phyloP scores from a whole-genome alignment of 2,329 filamentous ascomycete genomes.

The Ustilaginoidea virens region DNA sequence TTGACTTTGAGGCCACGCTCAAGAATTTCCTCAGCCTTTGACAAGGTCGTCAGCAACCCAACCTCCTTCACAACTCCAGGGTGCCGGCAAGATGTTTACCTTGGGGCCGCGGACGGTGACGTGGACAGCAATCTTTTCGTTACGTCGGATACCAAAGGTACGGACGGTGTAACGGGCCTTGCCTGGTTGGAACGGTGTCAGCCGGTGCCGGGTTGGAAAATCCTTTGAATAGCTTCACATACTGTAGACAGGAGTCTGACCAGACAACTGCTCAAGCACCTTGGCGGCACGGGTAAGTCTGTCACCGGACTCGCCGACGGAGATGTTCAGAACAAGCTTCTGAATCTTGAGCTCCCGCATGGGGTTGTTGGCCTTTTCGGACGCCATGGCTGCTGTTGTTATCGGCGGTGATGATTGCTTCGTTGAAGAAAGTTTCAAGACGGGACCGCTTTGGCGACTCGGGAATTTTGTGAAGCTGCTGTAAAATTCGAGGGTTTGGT shows the following conservation, averaged over 20 bases:
- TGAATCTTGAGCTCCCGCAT: conserved; percentile 99
- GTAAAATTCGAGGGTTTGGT: conserved; percentile 25
- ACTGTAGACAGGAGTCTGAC: conserved; percentile 99
- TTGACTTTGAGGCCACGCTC: conserved; percentile 99
- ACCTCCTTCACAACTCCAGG: no score
- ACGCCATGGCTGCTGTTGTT: conserved; percentile 29
- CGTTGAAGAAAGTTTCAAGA: conserved; percentile 17
- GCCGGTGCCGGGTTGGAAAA: conserved; percentile 4
- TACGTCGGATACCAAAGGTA: conserved; percentile 99
- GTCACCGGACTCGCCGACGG: conserved; percentile 99
- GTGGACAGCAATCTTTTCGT: conserved; percentile 99
- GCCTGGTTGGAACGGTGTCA: conserved; percentile 37
- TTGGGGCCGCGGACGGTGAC: conserved; percentile 97
- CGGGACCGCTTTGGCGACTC: conserved; percentile 11
- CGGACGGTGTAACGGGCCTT: conserved; percentile 99
- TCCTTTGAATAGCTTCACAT: conserved; percentile 18
- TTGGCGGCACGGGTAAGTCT: conserved; percentile 99
- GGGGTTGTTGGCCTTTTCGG: conserved; percentile 89
- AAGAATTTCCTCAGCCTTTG: conserved; percentile 90
- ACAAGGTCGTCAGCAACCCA: conserved; percentile 10
- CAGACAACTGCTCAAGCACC: conserved; percentile 97
- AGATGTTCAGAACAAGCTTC: conserved; percentile 99
- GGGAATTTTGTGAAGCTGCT: conserved; percentile 19
- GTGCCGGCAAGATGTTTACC: no score
- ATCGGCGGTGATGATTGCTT: conserved; percentile 19